These are phyloP conservation scores for Hypoxylon sp. DNA, from an alignment of 2,329 filamentous ascomycete species.

Conservation along the genomic window DNA sequence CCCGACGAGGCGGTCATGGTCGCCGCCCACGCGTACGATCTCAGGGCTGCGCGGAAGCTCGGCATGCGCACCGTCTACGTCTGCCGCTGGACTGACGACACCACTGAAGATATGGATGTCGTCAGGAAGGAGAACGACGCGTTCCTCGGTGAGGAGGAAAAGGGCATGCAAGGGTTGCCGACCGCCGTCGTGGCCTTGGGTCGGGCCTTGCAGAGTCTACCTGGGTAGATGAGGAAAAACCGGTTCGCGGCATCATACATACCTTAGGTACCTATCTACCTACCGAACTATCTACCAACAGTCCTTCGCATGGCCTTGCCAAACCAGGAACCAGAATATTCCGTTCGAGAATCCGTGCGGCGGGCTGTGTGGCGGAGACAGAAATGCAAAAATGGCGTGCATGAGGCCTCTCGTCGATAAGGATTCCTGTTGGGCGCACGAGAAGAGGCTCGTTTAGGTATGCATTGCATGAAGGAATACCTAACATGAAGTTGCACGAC, in stretches of 20 bases:
- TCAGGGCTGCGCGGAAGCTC: conserved; percentile 59
- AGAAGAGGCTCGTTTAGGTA: conserved; percentile 10
- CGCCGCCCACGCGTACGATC: conserved; percentile 66
- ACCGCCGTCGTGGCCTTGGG: conserved; percentile 27
- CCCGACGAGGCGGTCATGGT: conserved; percentile 64
- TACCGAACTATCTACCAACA: conserved; percentile 27
- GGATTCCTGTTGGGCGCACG: conserved; percentile 4
- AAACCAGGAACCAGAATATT: conserved; percentile 23
- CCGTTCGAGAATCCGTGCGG: conserved; percentile 11
- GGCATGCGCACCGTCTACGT: conserved; percentile 66
- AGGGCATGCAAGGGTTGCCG: conserved; percentile 36
- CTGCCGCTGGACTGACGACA: conserved; percentile 65
- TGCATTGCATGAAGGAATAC: conserved; percentile 24
- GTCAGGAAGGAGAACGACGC: conserved; percentile 56
- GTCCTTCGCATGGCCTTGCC: conserved; percentile 10
- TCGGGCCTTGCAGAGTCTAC: conserved; percentile 12
- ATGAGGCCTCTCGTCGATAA: conserved; percentile 35
- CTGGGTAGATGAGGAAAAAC: not conserved
- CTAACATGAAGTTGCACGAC: conserved; percentile 13
- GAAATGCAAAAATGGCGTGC: conserved; percentile 32
- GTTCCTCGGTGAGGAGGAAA: conserved; percentile 39
- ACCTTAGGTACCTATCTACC: conserved; percentile 3
- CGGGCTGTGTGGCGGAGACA: conserved; percentile 24
- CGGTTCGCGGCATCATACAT: conserved; percentile 3
- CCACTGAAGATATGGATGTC: conserved; percentile 57